Evolutionary conservation across 2,329 filamentous ascomycete genomes (phyloP), one percentile per base, ranked within the genome.

Genomic region (Epichloe glyceriae): DNA sequence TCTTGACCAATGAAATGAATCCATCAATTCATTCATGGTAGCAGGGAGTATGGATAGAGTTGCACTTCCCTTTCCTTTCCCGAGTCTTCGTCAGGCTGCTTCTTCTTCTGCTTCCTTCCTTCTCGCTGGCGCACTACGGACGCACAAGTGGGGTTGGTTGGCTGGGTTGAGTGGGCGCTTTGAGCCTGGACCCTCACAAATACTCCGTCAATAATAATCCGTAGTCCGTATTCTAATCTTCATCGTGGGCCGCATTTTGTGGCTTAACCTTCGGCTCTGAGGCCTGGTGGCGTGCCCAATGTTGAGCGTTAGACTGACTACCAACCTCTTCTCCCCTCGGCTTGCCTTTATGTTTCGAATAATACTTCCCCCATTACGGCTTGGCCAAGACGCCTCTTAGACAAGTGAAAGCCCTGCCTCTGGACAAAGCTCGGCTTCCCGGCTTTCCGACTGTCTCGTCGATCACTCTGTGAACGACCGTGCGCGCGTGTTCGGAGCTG

Each of bases 261-360:
- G 50, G 52, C 52, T 54, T 50, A 51, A 20, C 20, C 50, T 46
- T 56, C 50, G 50, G 54, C 52, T 53, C 49, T 53, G 45, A 38
- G 19, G 30, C 12, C 14, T 42, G n/a, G 12, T 15, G 26, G 46
- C 39, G 39, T 20, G 19, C 39, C 39, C 39, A 0, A 17, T 14
- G 8, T 17, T 5, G n/a, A 30, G 41, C 42, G 22, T 7, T 11
- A 15, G 12, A 33, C 19, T 15, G 15, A 44, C 5, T 15, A 34
- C 35, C 47, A 8, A 8, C 4, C 2, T 42, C 40, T 26, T 12
- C 47, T 49, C 30, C 41, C 37, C 17, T 38, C 47, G 26, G 12
- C 47, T 38, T 26, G 17, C 19, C 4, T 44, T 44, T 44, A 3
- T 30, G 26, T 30, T 10, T 30, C 4, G 4, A 30, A 26, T 0